phyloP scores from a whole-genome alignment of 805 yeast genomes.

The Deakozyma indianensis region DNA sequence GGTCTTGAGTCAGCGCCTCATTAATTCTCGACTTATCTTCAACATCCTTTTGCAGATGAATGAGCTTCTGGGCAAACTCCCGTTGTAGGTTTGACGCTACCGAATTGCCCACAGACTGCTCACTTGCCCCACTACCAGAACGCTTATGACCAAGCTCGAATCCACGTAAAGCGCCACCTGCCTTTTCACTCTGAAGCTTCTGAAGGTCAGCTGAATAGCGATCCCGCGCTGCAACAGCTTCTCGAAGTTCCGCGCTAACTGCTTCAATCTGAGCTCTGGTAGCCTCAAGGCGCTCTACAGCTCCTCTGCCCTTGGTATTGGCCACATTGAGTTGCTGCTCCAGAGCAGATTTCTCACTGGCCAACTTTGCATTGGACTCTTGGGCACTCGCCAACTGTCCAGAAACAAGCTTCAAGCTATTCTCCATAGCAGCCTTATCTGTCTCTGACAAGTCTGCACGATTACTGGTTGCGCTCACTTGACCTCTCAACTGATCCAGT shows the following conservation, averaged over 20 bases:
- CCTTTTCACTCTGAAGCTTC: not conserved
- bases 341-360: not conserved
- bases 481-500: not conserved
- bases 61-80: not conserved
- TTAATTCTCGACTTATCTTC: not conserved
- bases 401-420: not conserved
- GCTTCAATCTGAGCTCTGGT: not conserved
- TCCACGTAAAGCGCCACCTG: not conserved
- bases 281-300: not conserved
- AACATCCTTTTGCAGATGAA: not conserved
- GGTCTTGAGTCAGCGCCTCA: not conserved
- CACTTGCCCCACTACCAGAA: not conserved
- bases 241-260: not conserved
- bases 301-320: not conserved
- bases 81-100: not conserved
- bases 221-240: not conserved
- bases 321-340: not conserved
- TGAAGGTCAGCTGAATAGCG: not conserved
- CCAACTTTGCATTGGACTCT: not conserved
- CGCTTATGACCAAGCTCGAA: not conserved
- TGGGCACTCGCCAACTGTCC: not conserved
- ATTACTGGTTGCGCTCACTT: not conserved
- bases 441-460: not conserved
- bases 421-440: not conserved
- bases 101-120: not conserved